These are phyloP conservation scores for Zygoascus ofunaensis DNA, from an alignment of 805 yeast species.

Conservation along the genomic window DNA sequence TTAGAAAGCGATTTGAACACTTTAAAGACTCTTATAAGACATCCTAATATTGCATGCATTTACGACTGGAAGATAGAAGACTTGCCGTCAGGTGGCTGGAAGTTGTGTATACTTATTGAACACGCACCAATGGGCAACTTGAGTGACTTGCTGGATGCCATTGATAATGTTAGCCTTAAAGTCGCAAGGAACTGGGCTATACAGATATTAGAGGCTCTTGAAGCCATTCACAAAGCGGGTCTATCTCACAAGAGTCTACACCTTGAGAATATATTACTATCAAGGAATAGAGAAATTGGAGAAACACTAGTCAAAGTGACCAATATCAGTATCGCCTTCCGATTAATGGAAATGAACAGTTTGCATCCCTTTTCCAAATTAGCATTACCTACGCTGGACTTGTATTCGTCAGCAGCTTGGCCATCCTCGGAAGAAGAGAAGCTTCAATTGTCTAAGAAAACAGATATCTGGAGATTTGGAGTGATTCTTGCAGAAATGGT, in stretches of 20 bases:
- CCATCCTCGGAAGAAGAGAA: slow-evolving; percentile 67
- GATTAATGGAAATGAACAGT: slow-evolving; percentile 26
- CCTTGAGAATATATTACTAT: slow-evolving; percentile 48
- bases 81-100: slow-evolving; percentile 41
- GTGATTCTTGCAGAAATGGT: slow-evolving; percentile 61
- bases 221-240: slow-evolving; percentile 78
- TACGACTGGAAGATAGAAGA: slow-evolving; percentile 64
- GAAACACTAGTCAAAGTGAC: slow-evolving; percentile 30
- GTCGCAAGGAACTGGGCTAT: slow-evolving; percentile 84
- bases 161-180: slow-evolving; percentile 57
- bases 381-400: slow-evolving; percentile 2
- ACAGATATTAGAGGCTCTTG: slow-evolving; percentile 76
- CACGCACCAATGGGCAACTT: slow-evolving; percentile 49
- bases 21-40: slow-evolving; percentile 42
- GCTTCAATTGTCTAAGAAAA: slow-evolving; percentile 56
- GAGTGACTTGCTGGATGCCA: slow-evolving; percentile 56
- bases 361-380: slow-evolving; percentile 23
- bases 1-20: slow-evolving; percentile 70
- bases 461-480: slow-evolving; percentile 93
- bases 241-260: slow-evolving; percentile 62
- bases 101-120: slow-evolving; percentile 59
- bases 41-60: slow-evolving; percentile 57
- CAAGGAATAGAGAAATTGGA: slow-evolving; percentile 43
- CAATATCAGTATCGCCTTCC: slow-evolving; percentile 21
- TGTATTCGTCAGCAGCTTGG: slow-evolving; percentile 41